Evolutionary conservation across 208 protist genomes (phyloP), one percentile per base, ranked within the genome.

Genomic region (Wallacemonas sp.): DNA sequence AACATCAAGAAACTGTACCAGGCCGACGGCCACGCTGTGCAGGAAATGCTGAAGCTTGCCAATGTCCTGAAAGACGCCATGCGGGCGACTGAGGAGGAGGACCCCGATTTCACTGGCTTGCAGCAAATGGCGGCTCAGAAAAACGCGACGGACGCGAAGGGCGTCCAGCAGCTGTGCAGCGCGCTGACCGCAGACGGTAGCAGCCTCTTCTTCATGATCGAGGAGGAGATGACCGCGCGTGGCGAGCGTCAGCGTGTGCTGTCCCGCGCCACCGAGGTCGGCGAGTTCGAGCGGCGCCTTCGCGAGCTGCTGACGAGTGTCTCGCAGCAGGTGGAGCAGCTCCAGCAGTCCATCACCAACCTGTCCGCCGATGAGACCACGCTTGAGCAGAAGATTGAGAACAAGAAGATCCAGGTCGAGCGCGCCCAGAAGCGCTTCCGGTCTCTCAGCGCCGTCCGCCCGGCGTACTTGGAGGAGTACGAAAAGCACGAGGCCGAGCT

Each of bases 1-100:
- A 98, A 98, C 78, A 89, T 97, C 38, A 98, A 98, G 70, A 90
- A 94, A 65, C 87, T 98, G 39, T 98, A 98, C 72, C 79, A 94
- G 73, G 84, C 94, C 0, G 94, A 99, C 31, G 95, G 95, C 1
- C 97, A 98, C 71, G 94, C 95, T 8, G 97, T 99, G 44, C 93
- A 97, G 71, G 97, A 99, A 79, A 93, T 99, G 84, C 78, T 98
- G 29, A 98, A 98, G 71, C 77, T 99, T 1, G 89, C 97, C 5
- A 82, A 79, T 33, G 67, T 98, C 36, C 78, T 99, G 8, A 95
- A 97, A 50, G 78, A 87, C 33, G 93, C 95, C 4, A 94, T 91
- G 87, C 79, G 83, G 36, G 73, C 86, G 11, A 93, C 82, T 3
- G 77, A 72, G 7, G 79, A 79, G 7, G 89, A 97, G 38, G 86